phyloP scores from a whole-genome alignment of 371 early-diverging fungal species.

The Caulochytrium protostelioides region DNA sequence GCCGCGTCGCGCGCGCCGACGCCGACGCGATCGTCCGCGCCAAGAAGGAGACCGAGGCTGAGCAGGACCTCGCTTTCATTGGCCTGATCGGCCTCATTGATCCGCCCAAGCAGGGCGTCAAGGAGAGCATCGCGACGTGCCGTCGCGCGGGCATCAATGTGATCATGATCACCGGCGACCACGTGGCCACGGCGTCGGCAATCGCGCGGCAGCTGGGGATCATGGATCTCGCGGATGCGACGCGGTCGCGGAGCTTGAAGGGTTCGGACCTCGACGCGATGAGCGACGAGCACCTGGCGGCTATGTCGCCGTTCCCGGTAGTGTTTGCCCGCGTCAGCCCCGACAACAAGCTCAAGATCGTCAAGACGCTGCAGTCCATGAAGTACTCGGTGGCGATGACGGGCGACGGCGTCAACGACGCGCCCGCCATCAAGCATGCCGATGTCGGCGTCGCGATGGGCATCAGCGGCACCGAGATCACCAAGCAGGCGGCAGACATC shows the following conservation, averaged over 20 bases:
- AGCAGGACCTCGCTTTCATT: slow-evolving; percentile 53
- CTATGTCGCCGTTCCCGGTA: slow-evolving; percentile 51
- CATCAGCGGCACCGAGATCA: slow-evolving; percentile 68
- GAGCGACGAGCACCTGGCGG: slow-evolving; percentile 53
- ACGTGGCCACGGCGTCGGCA: slow-evolving; percentile 74
- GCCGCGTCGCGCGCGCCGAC: slow-evolving; percentile 15
- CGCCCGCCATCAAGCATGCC: slow-evolving; percentile 73
- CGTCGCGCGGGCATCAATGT: slow-evolving; percentile 78
- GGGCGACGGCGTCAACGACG: slow-evolving; percentile 86
- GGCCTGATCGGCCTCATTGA: slow-evolving; percentile 85
- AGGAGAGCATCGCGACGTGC: slow-evolving; percentile 43
- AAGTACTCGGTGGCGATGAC: slow-evolving; percentile 70
- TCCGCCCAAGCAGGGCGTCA: slow-evolving; percentile 64
- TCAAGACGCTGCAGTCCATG: slow-evolving; percentile 67
- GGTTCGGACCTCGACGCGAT: slow-evolving; percentile 64
- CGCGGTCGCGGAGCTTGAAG: slow-evolving; percentile 46
- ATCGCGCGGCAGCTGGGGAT: slow-evolving; percentile 82
- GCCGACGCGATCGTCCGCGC: slow-evolving; percentile 30
- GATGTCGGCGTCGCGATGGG: slow-evolving; percentile 88
- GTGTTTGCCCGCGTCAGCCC: slow-evolving; percentile 85
- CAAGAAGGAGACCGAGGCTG: slow-evolving; percentile 25
- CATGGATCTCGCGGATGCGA: slow-evolving; percentile 15
- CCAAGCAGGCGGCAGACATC: slow-evolving; percentile 78
- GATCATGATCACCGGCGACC: slow-evolving; percentile 90
- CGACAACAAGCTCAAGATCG: slow-evolving; percentile 86